Base-by-base conservation (phyloP, 495 filamentous ascomycete genomes). In the Trichoderma asperelloides region DNA sequence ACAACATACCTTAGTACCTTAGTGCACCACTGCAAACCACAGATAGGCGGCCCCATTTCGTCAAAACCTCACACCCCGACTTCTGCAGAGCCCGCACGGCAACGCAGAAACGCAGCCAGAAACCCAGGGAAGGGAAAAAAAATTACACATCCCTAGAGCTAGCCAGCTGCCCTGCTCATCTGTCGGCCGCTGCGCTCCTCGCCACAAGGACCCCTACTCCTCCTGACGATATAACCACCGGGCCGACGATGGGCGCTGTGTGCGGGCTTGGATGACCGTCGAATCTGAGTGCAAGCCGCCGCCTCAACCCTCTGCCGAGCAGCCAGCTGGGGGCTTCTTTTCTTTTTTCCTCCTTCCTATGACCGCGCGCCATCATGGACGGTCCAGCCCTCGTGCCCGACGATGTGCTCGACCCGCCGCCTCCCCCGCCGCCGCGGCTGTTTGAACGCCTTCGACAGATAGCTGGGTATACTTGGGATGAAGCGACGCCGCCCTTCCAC, bases 391-490 rank as follows among this genome's bases (percentile, higher is more conserved):
- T 71, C 70, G 71, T 83, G 70, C 80, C 78, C 71, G 86, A 89
- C 69, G 87, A 89, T 75, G 78, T 86, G 72, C 82, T 88, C 74
- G 85, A 88, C 71, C 87, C 88, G 68, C 64, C 41, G 21, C 77
- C 86, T 67, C 85, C 87, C 68, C 84, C 55, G 23, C 89, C 89
- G 43, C 77, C 86, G 67, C 85, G 87, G 68, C 84, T 93, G 63
- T 89, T 88, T 67, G 89, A 92, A 78, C 82, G 90, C 62, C 78
- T 93, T 70, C 82, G 84, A 68, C 86, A 90, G 69, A 78, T 93
- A 68, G 81, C 88, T 30, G 89, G 89, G 37, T 93, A 90, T 74
- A 86, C 82, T 16, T 93, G 90, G 89, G 88, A 92, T 77, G 87
- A 89, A 68, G 80, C 84, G 2, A 77, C 78, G 69, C 82, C 81